Percentiles rank a stretch among this genome's conserved stretches.
Evolutionary conservation across 805 yeast species (phyloP).

Genomic region (Sporopachydermia quercuum): DNA sequence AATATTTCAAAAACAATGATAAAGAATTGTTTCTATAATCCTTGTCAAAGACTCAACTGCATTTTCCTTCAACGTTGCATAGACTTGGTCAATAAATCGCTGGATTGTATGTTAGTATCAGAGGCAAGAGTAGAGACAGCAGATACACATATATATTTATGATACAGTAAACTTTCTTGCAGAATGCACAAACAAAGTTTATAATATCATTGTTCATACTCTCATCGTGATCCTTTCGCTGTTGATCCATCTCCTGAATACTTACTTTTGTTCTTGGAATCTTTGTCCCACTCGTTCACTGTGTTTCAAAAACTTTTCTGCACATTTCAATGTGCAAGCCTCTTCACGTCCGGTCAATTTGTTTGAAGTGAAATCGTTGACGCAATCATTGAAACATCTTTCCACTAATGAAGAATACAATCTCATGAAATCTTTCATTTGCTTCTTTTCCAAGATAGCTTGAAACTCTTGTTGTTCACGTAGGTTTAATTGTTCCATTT

Average conservation of each 20-base stretch:
- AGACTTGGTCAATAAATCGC: constrained; percentile 3
- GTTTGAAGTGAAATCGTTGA: constrained; percentile 92
- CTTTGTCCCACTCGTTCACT: constrained; percentile 96
- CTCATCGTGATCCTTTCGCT: constrained; percentile 22
- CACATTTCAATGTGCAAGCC: constrained; percentile 76
- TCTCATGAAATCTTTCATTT: constrained; percentile 98
- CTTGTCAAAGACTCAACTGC: too few relatives aligned
- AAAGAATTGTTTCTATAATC: too few relatives aligned
- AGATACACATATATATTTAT: constrained; percentile 3
- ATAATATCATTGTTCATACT: too few relatives aligned
- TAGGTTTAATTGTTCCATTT: constrained; percentile 87
- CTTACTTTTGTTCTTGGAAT: constrained; percentile 92
- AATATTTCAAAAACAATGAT: too few relatives aligned
- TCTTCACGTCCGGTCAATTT: constrained; percentile 75
- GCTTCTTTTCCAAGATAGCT: constrained; percentile 90
- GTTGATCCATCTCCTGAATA: constrained; percentile 9
- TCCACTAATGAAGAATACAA: constrained; percentile 88
- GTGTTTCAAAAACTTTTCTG: constrained; percentile 95
- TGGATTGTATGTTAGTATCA: constrained; percentile 4
- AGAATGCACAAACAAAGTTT: too few relatives aligned
- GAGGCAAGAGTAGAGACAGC: constrained; percentile 6
- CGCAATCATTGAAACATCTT: constrained; percentile 95
- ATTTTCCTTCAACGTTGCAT: neutral
- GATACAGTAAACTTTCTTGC: too few relatives aligned
- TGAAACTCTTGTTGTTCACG: constrained; percentile 96